Base-by-base conservation (phyloP, 2,329 filamentous ascomycete species). In the Juglanconis sp. region DNA sequence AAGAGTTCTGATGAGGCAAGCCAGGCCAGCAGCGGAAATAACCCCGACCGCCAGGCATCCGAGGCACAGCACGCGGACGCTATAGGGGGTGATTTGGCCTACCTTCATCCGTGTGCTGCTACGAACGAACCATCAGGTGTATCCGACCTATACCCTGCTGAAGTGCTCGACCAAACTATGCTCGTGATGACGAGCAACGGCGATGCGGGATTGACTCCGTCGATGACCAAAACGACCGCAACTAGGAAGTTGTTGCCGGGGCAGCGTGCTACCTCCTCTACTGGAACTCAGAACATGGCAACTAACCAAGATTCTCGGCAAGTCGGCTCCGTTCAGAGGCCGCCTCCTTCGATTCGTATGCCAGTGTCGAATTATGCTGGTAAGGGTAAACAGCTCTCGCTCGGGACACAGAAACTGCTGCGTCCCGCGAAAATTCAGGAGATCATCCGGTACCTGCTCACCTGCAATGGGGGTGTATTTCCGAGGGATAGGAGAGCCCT, bases 401-500 rank as follows among this genome's bases (percentile, higher is more conserved):
- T 6, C 36, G 32, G 46, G 10, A 47, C 34, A 30, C 40, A 51
- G 11, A 60, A 57, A 15, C 42, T 44, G 44, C 60, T 65, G 34
- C 64, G 69, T 48, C 67, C 68, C 9, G 68, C 72, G 6, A 74
- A 76, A 42, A 70, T 72, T 3, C 69, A 69, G n/a, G 72, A 76
- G 52, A 76, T 80, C 52, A 71, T 80, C 48, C 65, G 72, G 11
- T 73, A 78, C 60, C 69, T 81, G 9, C 69, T 81, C 11, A 68
- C 72, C 46, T 67, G 69, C 32, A 78, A 74, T 49, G 67, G 68
- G 1, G 82, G 82, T 0, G 78, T 80, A 1, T 80, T 85, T 49
- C 80, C 83, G 1, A 79, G 80, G 15, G 80, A 80, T 31, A 74
- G 77, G 24, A 31, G 10, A 46, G 72, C 79, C 3, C 69, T 85